A percentile compares a stretch with the other conserved stretches of the same genome.
Conservation (phyloP, 179 eudicot species). For the Corrigiola litoralis region DNA sequence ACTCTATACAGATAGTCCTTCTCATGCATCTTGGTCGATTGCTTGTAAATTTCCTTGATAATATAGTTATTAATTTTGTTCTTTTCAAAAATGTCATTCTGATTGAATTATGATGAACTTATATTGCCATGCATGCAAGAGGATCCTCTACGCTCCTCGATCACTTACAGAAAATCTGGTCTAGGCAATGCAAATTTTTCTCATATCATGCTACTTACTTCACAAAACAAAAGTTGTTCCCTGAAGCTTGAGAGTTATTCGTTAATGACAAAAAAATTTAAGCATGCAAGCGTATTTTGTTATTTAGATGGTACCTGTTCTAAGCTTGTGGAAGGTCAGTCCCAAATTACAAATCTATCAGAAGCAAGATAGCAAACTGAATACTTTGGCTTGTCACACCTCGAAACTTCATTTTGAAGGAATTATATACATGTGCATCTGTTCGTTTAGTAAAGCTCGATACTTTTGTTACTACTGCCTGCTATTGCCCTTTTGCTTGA, state of each 20-base stretch:
- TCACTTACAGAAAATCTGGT: not conserved
- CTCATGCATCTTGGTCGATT: not conserved
- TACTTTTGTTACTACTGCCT: not conserved
- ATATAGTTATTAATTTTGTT: not conserved
- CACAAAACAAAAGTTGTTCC: not conserved
- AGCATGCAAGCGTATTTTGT: no score
- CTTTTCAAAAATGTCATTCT: not conserved
- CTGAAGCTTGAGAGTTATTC: not conserved
- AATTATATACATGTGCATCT: not conserved
- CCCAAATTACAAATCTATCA: not conserved
- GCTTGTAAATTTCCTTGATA: not conserved
- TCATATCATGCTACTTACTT: no score
- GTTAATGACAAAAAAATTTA: no score
- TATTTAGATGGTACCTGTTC: not conserved
- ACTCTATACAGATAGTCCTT: not conserved
- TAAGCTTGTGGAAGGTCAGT: not conserved
- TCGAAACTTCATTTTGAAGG: no score
- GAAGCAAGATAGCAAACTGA: no score
- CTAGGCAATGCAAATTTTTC: not conserved
- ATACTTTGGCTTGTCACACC: no score
- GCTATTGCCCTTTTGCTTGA: not conserved
- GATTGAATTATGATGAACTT: no score
- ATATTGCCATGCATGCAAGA: no score
- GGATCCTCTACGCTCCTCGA: no score
- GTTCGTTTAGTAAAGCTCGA: not conserved